A percentile compares a stretch with the other conserved stretches of the same genome.
Conservation (phyloP, 345 rosid genomes). For the Brassica rapa region DNA sequence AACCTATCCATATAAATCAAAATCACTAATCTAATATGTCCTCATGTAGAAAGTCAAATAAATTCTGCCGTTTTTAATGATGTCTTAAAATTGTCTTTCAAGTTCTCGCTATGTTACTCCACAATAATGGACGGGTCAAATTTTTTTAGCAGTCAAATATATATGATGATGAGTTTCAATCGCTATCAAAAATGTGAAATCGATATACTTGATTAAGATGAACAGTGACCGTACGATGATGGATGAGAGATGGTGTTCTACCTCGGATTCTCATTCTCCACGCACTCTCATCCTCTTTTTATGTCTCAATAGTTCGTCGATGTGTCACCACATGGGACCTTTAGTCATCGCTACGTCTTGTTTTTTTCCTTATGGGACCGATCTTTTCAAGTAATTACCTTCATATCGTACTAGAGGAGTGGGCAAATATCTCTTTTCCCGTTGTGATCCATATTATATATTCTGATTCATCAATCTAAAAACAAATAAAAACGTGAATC, state of each 20-base stretch:
- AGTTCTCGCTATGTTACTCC: slow-evolving; percentile 10
- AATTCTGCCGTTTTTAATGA: neutral
- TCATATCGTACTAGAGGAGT: slow-evolving; percentile 22
- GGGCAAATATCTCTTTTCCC: neutral
- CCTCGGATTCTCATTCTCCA: slow-evolving; percentile 27
- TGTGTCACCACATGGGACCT: slow-evolving; percentile 33
- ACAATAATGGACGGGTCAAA: slow-evolving; percentile 28
- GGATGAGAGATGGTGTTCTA: slow-evolving; percentile 10
- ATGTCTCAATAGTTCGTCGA: slow-evolving; percentile 33
- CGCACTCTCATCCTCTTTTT: slow-evolving; percentile 20
- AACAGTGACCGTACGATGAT: slow-evolving; percentile 33
- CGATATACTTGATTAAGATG: slow-evolving; percentile 10
- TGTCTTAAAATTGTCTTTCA: neutral
- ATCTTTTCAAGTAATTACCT: slow-evolving; percentile 21
- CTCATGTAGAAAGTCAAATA: neutral
- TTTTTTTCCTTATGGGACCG: slow-evolving; percentile 19
- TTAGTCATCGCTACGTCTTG: slow-evolving; percentile 16
- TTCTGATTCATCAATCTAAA: neutral
- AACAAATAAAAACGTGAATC: neutral
- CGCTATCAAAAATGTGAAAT: slow-evolving; percentile 24
- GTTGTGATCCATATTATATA: neutral
- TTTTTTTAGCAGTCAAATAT: neutral
- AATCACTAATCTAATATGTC: neutral
- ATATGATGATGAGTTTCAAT: slow-evolving; percentile 16
- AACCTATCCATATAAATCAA: neutral